These are phyloP conservation scores for Hypseocharis bilobata DNA, from an alignment of 441 rosid genomes.

Conservation along the genomic window DNA sequence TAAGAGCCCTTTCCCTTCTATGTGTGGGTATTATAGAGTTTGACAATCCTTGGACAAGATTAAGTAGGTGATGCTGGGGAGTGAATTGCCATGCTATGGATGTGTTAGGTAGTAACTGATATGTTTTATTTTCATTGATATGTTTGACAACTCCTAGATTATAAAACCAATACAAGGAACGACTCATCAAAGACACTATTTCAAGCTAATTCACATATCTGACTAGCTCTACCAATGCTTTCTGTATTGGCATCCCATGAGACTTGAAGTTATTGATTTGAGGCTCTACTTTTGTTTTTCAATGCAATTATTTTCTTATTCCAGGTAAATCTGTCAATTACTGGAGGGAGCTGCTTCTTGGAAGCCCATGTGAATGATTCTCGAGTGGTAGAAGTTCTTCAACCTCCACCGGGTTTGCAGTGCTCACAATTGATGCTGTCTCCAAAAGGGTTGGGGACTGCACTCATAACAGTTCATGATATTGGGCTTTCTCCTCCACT, in stretches of 20 bases:
- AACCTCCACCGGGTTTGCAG: constrained; percentile 56
- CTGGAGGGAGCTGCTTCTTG: constrained; percentile 89
- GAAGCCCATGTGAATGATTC: constrained; percentile 77
- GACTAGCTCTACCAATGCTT: background rate
- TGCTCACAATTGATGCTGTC: constrained; percentile 64
- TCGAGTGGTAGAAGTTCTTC: constrained; percentile 66
- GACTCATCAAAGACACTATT: background rate
- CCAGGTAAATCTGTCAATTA: constrained; percentile 75
- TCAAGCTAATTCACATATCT: no score
- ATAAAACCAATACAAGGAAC: background rate
- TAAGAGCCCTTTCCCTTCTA: no score
- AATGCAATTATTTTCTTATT: constrained; percentile 10
- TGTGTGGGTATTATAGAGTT: no score
- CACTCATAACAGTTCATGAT: constrained; percentile 65
- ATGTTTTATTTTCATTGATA: no score
- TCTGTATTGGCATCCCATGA: background rate
- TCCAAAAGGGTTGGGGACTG: constrained; percentile 79
- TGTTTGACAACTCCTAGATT: no score
- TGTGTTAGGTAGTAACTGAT: no score
- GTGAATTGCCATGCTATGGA: background rate
- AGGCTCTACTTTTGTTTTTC: background rate
- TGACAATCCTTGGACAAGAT: no score
- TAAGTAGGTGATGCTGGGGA: no score
- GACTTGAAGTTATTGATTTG: background rate
- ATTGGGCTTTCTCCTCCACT: constrained; percentile 71